Evolutionary conservation across 1,139 yeast species (phyloP).

Genomic region (Kodamaea ohmeri): DNA sequence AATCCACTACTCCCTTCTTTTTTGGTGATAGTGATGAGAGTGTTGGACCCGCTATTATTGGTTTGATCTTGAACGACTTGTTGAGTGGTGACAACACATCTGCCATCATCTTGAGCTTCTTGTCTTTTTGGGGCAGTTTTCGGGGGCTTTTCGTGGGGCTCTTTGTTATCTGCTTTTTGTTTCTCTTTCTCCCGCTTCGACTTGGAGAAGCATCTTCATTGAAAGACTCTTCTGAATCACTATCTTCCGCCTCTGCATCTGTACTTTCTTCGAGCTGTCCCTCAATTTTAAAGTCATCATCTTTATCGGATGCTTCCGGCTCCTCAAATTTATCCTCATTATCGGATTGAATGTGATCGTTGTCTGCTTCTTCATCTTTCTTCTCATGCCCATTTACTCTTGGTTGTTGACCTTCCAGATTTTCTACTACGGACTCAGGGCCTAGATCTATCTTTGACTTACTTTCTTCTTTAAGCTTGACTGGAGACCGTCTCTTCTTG

Average conservation of each 20-base stretch:
- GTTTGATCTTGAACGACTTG: slow-evolving; percentile 27
- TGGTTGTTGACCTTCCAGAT: too few relatives aligned
- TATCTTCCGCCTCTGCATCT: slow-evolving; percentile 32
- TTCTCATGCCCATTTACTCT: background rate
- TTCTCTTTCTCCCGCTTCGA: slow-evolving; percentile 9
- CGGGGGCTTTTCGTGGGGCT: slow-evolving; percentile 12
- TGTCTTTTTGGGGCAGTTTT: slow-evolving; percentile 11
- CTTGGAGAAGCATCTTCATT: slow-evolving; percentile 16
- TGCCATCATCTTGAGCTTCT: slow-evolving; percentile 17
- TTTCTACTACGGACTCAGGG: too few relatives aligned
- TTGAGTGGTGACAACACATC: slow-evolving; percentile 31
- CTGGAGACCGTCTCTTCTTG: background rate
- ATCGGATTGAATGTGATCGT: background rate
- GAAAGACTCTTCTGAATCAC: slow-evolving; percentile 24
- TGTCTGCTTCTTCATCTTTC: background rate
- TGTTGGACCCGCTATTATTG: slow-evolving; percentile 25
- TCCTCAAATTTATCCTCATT: too few relatives aligned
- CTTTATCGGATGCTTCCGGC: background rate
- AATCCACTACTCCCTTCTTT: slow-evolving; percentile 11
- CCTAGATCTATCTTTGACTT: background rate
- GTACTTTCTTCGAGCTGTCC: slow-evolving; percentile 15
- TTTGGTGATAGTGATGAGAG: slow-evolving; percentile 27
- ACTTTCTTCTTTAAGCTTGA: background rate
- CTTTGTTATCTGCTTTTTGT: slow-evolving; percentile 6
- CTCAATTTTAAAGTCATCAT: background rate